Base-by-base conservation (phyloP, 352 stramenopile genomes). In the Aphanomyces invadans region DNA sequence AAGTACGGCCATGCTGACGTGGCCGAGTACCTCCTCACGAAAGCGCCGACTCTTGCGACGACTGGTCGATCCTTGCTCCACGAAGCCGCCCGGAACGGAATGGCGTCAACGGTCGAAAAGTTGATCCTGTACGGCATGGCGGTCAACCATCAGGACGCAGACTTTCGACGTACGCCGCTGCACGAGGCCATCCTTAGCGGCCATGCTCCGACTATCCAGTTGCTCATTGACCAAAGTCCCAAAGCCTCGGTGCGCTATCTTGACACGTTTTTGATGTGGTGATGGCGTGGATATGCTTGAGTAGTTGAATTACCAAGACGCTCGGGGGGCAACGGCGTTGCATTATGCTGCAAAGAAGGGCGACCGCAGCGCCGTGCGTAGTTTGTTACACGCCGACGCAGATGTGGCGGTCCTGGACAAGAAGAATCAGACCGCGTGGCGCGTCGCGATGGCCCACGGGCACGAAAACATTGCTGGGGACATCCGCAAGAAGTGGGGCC, bases 401-500 rank as follows among this genome's bases (percentile, higher is more conserved):
- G 78, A 90, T 42, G 76, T 87, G 15, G 71, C 52, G 0, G 39
- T 87, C 2, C 62, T 73, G 1, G 79, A 90, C 53, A 54, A 23
- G 12, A 64, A 79, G 0, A 73, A 72, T 17, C 78, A 80, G 31
- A 86, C 74, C 15, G 76, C 81, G 25, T 90, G 81, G 81, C 71
- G 80, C 5, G 74, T 90, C 0, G 81, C 81, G 11, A 53, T 88
- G 28, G 52, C 86, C 1, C 55, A 72, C n/a, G 72, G 73, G 4
- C 74, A 88, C 52, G 76, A 88, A 3, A 65, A 71, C 0, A 86
- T 81, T 33, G 86, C 86, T 25, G 69, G 85, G n/a, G 81, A 87
- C 44, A 83, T 90, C 33, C 76, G 76, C 9, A 77, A 71, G 38
- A 83, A 87, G 31, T 88, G 81, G 79, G 48, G 60, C 21, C 32